Evolutionary conservation across 345 rosid species (phyloP), one percentile per base, ranked within the genome.

Genomic region (Populus alba): DNA sequence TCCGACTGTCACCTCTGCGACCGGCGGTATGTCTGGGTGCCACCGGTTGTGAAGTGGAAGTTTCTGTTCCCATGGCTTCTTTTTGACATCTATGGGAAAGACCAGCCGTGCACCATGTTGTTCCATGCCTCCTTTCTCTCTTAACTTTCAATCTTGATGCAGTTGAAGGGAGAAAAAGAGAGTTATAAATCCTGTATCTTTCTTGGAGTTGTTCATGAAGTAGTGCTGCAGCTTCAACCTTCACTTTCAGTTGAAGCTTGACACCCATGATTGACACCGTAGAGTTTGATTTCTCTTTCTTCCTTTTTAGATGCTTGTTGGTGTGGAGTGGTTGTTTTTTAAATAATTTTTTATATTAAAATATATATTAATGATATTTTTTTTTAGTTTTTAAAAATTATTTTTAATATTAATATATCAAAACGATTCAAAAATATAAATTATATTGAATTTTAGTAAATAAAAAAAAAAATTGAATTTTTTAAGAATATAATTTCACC

Each of bases 1-100:
- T 7, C 89, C 86, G 0, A 35, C 76, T 17, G 18, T 76, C 3
- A 85, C 89, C 77, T 85, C 87, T 1, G 79, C 88, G 51, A 82
- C 90, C 0, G 87, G 84, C 1, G 91, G 94, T 70, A 89, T 83
- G 66, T 88, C 87, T 0, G 94, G 92, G 68, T 87, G 94, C 94
- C 94, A 91, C 78, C 90, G 75, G 87, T 83, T 89, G 82, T 85
- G 91, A 38, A 88, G 88, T 16, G 88, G 87, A 73, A 83, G 80
- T 73, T 83, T 80, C 79, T 91, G 90, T 73, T 86, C 88, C 82
- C 84, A 80, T 75, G 95, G 85, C 85, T 87, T 81, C 91, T 84
- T 91, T 89, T 75, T 87, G 78, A 89, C 65, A 77, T 91, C 94
- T 76, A 88, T 75, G 2, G 92, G 89, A 63, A 91, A 81, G 51